Evolutionary conservation across 768 basidiomycete species (phyloP), one percentile per base, ranked within the genome.

Genomic region (Daedaleopsis nitida): DNA sequence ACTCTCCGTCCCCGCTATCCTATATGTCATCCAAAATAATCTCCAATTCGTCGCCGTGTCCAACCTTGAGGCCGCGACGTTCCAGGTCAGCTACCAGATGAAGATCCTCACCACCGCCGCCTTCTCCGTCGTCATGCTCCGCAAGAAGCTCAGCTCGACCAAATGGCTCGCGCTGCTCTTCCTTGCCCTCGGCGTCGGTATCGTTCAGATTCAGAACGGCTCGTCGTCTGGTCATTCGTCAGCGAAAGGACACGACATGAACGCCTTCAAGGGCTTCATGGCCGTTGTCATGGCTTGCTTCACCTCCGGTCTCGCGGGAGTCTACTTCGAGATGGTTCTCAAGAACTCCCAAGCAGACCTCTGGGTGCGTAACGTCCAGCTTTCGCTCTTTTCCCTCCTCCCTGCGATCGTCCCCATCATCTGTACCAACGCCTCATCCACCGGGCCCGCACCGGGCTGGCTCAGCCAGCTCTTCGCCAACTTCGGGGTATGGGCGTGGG

Each of bases 301-400:
- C 72, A 97, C 96, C 0, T 96, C 94, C 0, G 96, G 96, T 24
- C 85, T 98, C 48, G 96, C 96, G 0, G 96, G 96, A 7, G 96
- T 98, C 27, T 98, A 98, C 77, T 98, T 98, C 67, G 96, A 98
- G 77, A 95, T 96, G 91, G 94, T 95, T 38, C 80, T 96, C 65
- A 98, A 96, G 78, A 88, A 89, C 67, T 91, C 92, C 3, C 87
- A 87, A 66, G 83, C 88, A 4, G 94, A 97, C 75, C 81, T 98
- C 12, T 98, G 96, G 96, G 88, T 96, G 59, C 91, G 96, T 70
- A 98, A 98, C 73, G 90, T 96, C 62, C 96, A 98, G 74, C 83
- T 98, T 16, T 96, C 94, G 23, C 81, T 96, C 57, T 98, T 98
- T 79, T 96, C 94, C 52, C 81, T 98, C 45, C 81, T 96, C 23